phyloP scores from a whole-genome alignment of 371 early-diverging fungal species.

The Mucor plumbeus region DNA sequence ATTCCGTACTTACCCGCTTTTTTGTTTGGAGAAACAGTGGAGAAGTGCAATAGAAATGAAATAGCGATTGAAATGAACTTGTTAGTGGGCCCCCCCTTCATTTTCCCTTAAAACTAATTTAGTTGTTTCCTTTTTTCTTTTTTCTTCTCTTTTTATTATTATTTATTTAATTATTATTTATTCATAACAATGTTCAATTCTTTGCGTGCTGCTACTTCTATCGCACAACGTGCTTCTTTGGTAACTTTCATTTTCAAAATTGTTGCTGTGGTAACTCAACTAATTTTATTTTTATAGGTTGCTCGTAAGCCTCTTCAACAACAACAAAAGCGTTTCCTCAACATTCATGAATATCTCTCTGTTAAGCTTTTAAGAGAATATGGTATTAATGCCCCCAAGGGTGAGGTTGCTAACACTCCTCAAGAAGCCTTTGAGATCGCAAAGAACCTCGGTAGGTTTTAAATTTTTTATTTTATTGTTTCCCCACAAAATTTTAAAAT shows the following conservation, averaged over 20 bases:
- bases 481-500: conserved; percentile 2
- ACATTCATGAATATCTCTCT: conserved; percentile 97
- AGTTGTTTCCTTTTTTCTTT: conserved; percentile 20
- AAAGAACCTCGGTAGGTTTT: conserved; percentile 71
- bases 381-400: conserved; percentile 91
- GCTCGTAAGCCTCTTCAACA: conserved; percentile 57
- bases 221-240: conserved; percentile 58
- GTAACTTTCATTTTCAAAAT: conserved; percentile 32
- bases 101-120: conserved; percentile 8
- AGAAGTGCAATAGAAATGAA: conserved; percentile 1
- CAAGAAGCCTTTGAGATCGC: conserved; percentile 90
- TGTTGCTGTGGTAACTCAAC: not conserved
- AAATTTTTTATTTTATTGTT: conserved; percentile 1
- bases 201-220: conserved; percentile 57
- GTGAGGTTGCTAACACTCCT: conserved; percentile 88
- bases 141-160: conserved; percentile 10
- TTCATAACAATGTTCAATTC: conserved; percentile 56
- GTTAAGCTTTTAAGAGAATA: conserved; percentile 90
- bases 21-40: conserved; percentile 19
- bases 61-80: conserved; percentile 1
- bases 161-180: conserved; percentile 3
- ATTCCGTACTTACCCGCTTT: conserved; percentile 40
- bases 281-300: conserved; percentile 29
- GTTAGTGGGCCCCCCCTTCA: conserved; percentile 11
- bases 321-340: conserved; percentile 89